phyloP scores from a whole-genome alignment of 148 eudicot genomes.

The Diospyros kaki region DNA sequence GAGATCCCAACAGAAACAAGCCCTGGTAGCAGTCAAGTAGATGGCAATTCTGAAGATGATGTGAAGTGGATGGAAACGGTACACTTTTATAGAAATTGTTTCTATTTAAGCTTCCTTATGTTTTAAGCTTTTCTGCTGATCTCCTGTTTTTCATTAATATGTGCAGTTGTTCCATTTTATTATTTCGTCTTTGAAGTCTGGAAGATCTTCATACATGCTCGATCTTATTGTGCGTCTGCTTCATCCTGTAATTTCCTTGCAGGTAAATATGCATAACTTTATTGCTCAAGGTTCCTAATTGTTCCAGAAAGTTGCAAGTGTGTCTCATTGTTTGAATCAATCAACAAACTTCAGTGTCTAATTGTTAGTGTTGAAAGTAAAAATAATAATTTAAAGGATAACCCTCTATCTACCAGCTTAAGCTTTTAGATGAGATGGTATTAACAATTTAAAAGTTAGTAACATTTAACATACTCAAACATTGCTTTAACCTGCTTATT shows the following conservation, averaged over 20 bases:
- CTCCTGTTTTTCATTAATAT: slow-evolving; percentile 9
- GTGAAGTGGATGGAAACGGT: slow-evolving; percentile 99
- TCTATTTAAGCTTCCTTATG: slow-evolving; percentile 8
- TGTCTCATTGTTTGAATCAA: not conserved
- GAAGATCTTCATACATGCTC: slow-evolving; percentile 73
- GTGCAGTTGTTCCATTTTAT: slow-evolving; percentile 85
- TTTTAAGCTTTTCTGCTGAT: slow-evolving; percentile 11
- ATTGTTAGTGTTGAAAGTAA: not conserved
- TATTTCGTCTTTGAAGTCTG: slow-evolving; percentile 87
- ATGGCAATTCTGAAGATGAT: slow-evolving; percentile 65
- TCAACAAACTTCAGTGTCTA: not conserved
- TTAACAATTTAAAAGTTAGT: too few species aligned
- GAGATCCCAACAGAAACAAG: slow-evolving; percentile 36
- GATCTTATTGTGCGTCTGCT: slow-evolving; percentile 78
- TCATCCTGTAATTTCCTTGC: slow-evolving; percentile 86
- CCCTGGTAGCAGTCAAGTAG: slow-evolving; percentile 40
- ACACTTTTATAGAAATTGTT: slow-evolving; percentile 8
- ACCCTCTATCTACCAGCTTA: too few species aligned
- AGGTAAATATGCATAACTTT: slow-evolving; percentile 43
- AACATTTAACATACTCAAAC: too few species aligned
- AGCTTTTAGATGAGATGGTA: too few species aligned
- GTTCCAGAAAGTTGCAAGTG: not conserved
- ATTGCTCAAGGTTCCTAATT: not conserved
- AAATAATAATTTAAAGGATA: not conserved
- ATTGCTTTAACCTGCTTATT: too few species aligned